Base-by-base conservation (phyloP, 805 yeast genomes). In the Priceomyces castillae region DNA sequence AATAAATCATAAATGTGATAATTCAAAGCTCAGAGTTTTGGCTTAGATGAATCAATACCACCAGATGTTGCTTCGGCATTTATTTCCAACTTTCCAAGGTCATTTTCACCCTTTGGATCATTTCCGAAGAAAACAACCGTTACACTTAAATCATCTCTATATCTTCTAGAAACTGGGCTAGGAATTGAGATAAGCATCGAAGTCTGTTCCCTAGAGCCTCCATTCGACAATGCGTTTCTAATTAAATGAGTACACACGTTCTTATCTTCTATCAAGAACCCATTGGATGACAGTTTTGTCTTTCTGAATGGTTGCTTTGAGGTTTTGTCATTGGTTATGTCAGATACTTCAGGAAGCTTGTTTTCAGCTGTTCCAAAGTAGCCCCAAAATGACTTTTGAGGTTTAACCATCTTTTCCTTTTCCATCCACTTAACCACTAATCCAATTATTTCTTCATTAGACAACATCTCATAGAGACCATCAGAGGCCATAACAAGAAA, bases 361-460 rank as follows among this genome's bases (percentile, higher is more conserved):
- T 71, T 73, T 33, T 70, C 74, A 18, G 59, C 58, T 2, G 70
- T 60, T 2, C 73, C 67, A 46, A 70, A 70, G 34, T 59, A 59
- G 49, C 71, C 70, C 70, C 79, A 76, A 37, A 78, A 61, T 17
- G 78, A 67, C 37, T 59, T 68, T 38, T 72, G 67, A 7, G 80
- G 80, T 51, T 73, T 75, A 41, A 78, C 62, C 75, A 85, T 73
- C 50, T 81, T 77, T 54, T 85, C 81, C 47, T 77, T 75, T 54
- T 87, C 89, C 79, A 89, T 81, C 99, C 99, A 94, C 60, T 84
- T 84, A 14, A 88, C 94, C 19, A 94, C 99, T 36, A 94, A 72
- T 3, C 90, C 90, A 12, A 90, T 92, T 43, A 92, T 89, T 59
- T 94, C 97, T 57, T 89, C 97, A 63, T 90, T 90, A 16, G 92